Evolutionary conservation across 768 basidiomycete species (phyloP), one percentile per base, ranked within the genome.

Genomic region (Suillus weaverae): DNA sequence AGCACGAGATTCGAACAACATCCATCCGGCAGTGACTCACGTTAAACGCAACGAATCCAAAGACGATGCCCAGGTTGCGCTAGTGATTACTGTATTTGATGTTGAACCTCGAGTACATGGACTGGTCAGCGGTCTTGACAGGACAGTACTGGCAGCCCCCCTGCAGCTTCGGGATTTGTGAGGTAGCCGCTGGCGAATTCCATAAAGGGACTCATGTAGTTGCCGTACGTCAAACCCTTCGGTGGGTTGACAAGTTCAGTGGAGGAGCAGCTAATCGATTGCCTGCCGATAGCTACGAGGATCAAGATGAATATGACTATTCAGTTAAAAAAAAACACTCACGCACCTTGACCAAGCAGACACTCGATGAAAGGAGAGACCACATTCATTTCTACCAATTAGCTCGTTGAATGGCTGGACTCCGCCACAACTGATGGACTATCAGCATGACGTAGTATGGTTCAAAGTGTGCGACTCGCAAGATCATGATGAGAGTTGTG

Each of bases 321-420:
- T 30, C 26, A 9, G 26, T 16, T 16, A 51, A 51, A 5, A 6
- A 43, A 5, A 16, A 22, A 26, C 14, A 10, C 33, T 18, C 36
- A 68, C 81, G 64, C 68, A 89, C 89, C 74, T 71, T 81, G 77
- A 0, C 80, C 77, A 11, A 78, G 67, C 30, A 84, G 66, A 32
- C 76, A 80, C 59, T 86, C 85, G 62, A 89, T 80, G 71, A 78
- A 86, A 0, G 85, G 85, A 5, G 84, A 85, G 43, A 83, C 6
- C 63, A 90, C 88, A 89, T 88, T 88, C 89, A 90, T 62, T 75
- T 71, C 89, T 89, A 91, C 84, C 87, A 88, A 14, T 84, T 84
- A 3, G 83, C 26, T 81, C 78, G 9, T 79, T 68, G 70, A 78
- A 87, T 10, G 89, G 89, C 68, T 91, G 89, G 4, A 91, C 71